A percentile compares a stretch with the other conserved stretches of the same genome.
phyloP scores from a whole-genome alignment of 331 rosid genomes.

The Erythrophleum ivorense region DNA sequence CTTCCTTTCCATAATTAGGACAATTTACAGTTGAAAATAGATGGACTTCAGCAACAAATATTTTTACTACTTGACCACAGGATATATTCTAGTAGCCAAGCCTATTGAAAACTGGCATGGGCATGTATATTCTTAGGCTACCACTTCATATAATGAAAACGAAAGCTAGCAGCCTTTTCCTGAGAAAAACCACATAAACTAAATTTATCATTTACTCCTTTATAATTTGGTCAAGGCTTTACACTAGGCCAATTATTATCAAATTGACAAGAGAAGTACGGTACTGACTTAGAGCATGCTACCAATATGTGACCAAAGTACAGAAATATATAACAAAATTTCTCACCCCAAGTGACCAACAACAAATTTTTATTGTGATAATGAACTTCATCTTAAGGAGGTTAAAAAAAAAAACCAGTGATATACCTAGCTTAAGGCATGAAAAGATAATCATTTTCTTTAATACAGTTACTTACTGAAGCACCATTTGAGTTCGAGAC shows the following conservation, averaged over 20 bases:
- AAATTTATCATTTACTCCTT: neutral
- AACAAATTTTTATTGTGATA: neutral
- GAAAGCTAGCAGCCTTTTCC: no score
- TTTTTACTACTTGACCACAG: neutral
- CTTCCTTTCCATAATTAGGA: neutral
- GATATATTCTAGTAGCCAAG: neutral
- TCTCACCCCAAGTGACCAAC: neutral
- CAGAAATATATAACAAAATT: neutral
- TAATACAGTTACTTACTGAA: conserved; percentile 52
- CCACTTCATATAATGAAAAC: no score
- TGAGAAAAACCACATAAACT: neutral
- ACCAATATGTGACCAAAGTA: neutral
- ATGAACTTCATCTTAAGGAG: conserved; percentile 3
- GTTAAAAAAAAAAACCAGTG: neutral
- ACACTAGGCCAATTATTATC: neutral
- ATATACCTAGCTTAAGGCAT: neutral
- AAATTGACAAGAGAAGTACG: neutral
- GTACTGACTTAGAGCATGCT: neutral
- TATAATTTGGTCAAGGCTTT: neutral
- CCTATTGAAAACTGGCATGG: neutral
- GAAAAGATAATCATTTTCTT: conserved; percentile 2
- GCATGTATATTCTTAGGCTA: neutral
- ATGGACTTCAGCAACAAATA: neutral
- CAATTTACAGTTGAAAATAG: neutral
- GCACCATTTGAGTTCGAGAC: conserved; percentile 41